phyloP scores from a whole-genome alignment of 2,329 filamentous ascomycete species.

The Diaporthe vaccinii region DNA sequence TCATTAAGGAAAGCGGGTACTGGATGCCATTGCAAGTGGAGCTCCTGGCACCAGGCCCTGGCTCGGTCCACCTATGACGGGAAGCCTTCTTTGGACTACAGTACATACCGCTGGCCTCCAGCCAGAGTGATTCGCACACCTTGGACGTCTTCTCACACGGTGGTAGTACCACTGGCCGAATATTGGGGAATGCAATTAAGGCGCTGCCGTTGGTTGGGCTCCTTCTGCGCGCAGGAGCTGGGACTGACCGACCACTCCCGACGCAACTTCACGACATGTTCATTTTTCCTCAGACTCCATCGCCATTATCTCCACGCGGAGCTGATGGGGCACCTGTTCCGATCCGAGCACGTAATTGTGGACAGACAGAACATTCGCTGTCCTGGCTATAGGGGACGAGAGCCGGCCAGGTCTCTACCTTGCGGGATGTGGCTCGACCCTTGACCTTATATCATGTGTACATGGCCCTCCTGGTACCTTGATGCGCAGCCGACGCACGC shows the following conservation, averaged over 20 bases:
- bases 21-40: slow-evolving; percentile 40
- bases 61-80: slow-evolving; percentile 37
- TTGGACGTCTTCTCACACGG: slow-evolving; percentile 37
- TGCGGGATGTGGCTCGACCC: slow-evolving; percentile 28
- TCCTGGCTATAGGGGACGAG: slow-evolving; percentile 24
- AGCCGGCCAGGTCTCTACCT: slow-evolving; percentile 8
- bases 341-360: slow-evolving; percentile 36
- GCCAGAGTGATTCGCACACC: slow-evolving; percentile 39
- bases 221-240: slow-evolving; percentile 13
- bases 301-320: slow-evolving; percentile 17
- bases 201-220: slow-evolving; percentile 35
- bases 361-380: slow-evolving; percentile 18
- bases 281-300: slow-evolving; percentile 14
- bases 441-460: slow-evolving; percentile 28
- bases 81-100: slow-evolving; percentile 37
- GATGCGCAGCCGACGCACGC: slow-evolving; percentile 30
- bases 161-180: slow-evolving; percentile 38
- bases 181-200: slow-evolving; percentile 37
- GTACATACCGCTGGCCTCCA: slow-evolving; percentile 19
- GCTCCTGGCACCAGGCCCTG: slow-evolving; percentile 31
- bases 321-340: slow-evolving; percentile 29
- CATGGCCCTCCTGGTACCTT: slow-evolving; percentile 34
- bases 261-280: slow-evolving; percentile 12
- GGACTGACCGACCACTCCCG: slow-evolving; percentile 26
- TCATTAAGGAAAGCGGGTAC: slow-evolving; percentile 36